A percentile compares a stretch with the other conserved stretches of the same genome.
phyloP scores from a whole-genome alignment of 2,329 filamentous ascomycete species.

The Pseudovirgaria hyperparasitica region DNA sequence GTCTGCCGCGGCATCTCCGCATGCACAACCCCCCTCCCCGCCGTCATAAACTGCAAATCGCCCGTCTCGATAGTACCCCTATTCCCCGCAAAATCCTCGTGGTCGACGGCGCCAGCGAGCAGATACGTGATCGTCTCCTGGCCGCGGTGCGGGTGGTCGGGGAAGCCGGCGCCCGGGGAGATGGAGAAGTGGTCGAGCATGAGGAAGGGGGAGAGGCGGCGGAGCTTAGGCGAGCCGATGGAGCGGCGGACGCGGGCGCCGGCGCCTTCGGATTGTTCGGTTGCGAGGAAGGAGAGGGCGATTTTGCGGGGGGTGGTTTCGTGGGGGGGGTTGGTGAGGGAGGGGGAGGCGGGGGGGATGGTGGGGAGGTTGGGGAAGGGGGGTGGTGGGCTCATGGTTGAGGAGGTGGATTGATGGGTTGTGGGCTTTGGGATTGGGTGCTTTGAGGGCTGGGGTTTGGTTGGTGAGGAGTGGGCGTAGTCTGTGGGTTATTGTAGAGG shows the following conservation, averaged over 20 bases:
- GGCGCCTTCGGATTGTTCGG: slow-evolving; percentile 77
- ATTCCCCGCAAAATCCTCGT: slow-evolving; percentile 85
- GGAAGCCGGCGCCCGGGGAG: slow-evolving; percentile 71
- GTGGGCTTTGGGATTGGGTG: no score
- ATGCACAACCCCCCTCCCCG: slow-evolving; percentile 82
- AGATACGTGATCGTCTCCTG: slow-evolving; percentile 89
- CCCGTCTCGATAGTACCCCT: slow-evolving; percentile 70
- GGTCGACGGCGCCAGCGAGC: slow-evolving; percentile 72
- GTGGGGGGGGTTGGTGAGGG: slow-evolving; percentile 22
- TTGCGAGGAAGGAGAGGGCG: slow-evolving; percentile 68
- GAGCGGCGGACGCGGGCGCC: slow-evolving; percentile 79
- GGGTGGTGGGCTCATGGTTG: slow-evolving; percentile 16
- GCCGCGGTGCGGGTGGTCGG: slow-evolving; percentile 72
- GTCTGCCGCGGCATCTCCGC: slow-evolving; percentile 85
- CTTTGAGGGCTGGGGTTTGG: no score
- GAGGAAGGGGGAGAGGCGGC: slow-evolving; percentile 82
- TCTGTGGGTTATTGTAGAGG: no score
- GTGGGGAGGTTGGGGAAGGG: slow-evolving; percentile 36
- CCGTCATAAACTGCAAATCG: slow-evolving; percentile 98
- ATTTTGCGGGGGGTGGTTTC: slow-evolving; percentile 53
- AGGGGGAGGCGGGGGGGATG: slow-evolving; percentile 30
- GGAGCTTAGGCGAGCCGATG: slow-evolving; percentile 70
- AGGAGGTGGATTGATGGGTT: no score
- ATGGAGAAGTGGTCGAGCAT: slow-evolving; percentile 93
- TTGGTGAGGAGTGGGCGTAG: no score